A percentile compares a stretch with the other conserved stretches of the same genome.
Evolutionary conservation across 2,329 filamentous ascomycete species (phyloP).

Genomic region (Hirsutella minnesotensis): DNA sequence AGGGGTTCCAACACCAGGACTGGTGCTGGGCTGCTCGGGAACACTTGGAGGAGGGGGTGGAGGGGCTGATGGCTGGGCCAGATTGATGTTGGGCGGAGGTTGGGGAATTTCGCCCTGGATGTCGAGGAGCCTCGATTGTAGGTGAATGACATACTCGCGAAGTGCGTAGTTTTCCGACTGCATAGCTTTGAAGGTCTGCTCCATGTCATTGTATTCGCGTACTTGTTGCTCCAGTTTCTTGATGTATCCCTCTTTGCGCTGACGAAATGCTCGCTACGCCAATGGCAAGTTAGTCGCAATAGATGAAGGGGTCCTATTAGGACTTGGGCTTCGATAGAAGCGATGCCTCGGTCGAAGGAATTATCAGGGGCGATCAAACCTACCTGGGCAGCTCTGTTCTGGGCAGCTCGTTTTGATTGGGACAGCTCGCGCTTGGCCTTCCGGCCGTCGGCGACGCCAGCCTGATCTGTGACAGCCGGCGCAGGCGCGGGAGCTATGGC

Average conservation of each 20-base stretch:
- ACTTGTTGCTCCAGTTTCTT: conserved; percentile 95
- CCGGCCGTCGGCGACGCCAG: conserved; percentile 38
- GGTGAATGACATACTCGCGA: conserved; percentile 81
- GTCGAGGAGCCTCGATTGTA: conserved; percentile 80
- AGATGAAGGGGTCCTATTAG: not conserved
- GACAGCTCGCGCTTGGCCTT: conserved; percentile 87
- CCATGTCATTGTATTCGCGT: conserved; percentile 64
- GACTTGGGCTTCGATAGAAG: too few species aligned
- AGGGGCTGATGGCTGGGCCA: conserved; percentile 26
- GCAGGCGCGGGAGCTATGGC: conserved; percentile 20
- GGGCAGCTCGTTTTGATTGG: conserved; percentile 89
- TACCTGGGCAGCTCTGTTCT: conserved; percentile 95
- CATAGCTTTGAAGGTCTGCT: conserved; percentile 65
- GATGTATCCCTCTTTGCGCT: conserved; percentile 96
- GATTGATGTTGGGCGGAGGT: conserved; percentile 67
- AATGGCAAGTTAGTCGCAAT: not conserved
- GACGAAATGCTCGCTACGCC: conserved; percentile 81
- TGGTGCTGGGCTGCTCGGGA: conserved; percentile 13
- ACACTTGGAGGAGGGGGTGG: conserved; percentile 13
- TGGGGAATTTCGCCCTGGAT: conserved; percentile 73
- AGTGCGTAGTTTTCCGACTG: conserved; percentile 84
- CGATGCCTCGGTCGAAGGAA: too few species aligned
- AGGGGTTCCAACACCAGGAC: conserved; percentile 22
- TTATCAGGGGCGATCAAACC: too few species aligned
- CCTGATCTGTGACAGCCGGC: conserved; percentile 12